A percentile compares a stretch with the other conserved stretches of the same genome.
Evolutionary conservation across 2,329 filamentous ascomycete genomes (phyloP).

Genomic region (Alternaria triticina): DNA sequence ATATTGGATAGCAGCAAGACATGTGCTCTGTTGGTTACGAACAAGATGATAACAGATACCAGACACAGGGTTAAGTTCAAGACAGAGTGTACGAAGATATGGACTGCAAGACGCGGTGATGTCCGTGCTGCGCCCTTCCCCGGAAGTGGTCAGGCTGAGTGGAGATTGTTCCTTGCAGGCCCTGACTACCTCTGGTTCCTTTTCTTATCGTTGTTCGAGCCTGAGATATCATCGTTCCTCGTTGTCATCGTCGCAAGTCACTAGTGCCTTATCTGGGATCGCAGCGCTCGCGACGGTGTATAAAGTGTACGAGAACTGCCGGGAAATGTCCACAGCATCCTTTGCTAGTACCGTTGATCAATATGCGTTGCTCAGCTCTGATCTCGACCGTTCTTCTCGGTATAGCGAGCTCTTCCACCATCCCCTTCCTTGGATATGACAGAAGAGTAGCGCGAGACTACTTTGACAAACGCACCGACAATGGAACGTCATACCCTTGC

Average conservation of each 20-base stretch:
- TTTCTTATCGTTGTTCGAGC: background rate
- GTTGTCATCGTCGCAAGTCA: conserved; percentile 3
- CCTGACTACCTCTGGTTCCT: background rate
- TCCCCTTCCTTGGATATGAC: conserved; percentile 30
- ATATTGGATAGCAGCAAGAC: background rate
- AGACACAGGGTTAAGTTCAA: background rate
- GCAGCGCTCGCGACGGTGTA: background rate
- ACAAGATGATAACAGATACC: background rate
- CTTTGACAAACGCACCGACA: conserved; percentile 24
- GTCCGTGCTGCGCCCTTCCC: background rate
- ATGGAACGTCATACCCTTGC: conserved; percentile 16
- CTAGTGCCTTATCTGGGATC: background rate
- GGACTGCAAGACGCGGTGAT: background rate
- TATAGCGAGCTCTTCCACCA: conserved; percentile 9
- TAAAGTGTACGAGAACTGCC: background rate
- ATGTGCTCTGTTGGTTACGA: background rate
- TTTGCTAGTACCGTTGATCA: background rate
- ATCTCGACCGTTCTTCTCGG: background rate
- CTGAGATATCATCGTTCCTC: background rate
- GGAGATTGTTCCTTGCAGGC: background rate
- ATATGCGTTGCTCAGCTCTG: background rate
- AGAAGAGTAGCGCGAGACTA: conserved; percentile 24
- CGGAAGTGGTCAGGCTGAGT: background rate
- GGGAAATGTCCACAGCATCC: background rate
- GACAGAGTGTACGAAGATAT: background rate